phyloP scores from a whole-genome alignment of 768 basidiomycete genomes.

The Serendipita indica region DNA sequence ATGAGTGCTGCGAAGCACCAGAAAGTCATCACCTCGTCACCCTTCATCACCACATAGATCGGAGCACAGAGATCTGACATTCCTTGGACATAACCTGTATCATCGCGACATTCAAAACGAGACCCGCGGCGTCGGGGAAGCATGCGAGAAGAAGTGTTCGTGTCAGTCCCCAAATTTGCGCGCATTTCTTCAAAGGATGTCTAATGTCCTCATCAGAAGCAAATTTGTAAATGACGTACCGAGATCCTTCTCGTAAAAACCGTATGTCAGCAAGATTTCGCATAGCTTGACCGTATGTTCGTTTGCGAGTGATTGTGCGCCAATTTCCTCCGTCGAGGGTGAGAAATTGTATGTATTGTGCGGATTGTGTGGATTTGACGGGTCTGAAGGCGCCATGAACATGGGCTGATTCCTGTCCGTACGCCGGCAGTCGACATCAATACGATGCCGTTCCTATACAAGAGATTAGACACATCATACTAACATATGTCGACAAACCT shows the following conservation, averaged over 20 bases:
- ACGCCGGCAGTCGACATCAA: constrained; percentile 92
- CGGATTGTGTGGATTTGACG: constrained; percentile 19
- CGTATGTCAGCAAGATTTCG: constrained; percentile 77
- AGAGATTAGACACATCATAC: background rate
- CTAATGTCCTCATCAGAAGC: background rate
- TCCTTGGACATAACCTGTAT: constrained; percentile 85
- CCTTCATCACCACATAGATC: constrained; percentile 79
- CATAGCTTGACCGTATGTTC: constrained; percentile 84
- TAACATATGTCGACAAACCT: constrained; percentile 37
- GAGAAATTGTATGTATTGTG: constrained; percentile 59
- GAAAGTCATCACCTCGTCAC: constrained; percentile 81
- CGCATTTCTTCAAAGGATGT: background rate
- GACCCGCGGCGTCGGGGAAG: background rate
- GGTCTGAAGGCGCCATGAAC: constrained; percentile 40
- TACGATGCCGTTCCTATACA: constrained; percentile 71
- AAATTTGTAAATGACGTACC: constrained; percentile 41
- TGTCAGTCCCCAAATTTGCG: background rate
- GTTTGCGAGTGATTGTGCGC: constrained; percentile 78
- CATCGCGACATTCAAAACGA: constrained; percentile 2
- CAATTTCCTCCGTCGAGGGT: constrained; percentile 53
- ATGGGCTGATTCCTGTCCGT: constrained; percentile 91
- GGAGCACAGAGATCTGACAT: constrained; percentile 96
- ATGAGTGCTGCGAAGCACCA: constrained; percentile 95
- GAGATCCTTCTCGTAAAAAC: constrained; percentile 75
- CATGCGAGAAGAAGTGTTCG: background rate